Conservation (phyloP, 371 early-diverging fungal species). For the Syncephalastrum sp. region DNA sequence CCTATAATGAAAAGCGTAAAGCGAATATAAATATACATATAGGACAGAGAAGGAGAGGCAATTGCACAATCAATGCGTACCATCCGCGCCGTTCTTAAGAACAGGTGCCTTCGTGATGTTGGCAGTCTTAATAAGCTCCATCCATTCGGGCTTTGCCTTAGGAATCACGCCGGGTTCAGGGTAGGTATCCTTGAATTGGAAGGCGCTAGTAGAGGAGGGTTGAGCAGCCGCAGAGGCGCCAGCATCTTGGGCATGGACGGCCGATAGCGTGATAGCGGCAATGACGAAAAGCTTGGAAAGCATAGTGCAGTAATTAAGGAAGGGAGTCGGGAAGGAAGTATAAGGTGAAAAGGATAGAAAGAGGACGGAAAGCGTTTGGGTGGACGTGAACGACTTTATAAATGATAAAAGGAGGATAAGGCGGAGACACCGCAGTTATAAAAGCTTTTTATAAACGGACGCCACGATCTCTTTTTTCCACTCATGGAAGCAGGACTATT, state of each 20-base stretch:
- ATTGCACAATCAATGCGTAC: background rate
- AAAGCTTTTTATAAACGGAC: constrained; percentile 6
- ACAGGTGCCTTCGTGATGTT: constrained; percentile 40
- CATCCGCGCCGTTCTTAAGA: constrained; percentile 19
- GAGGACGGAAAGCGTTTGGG: background rate
- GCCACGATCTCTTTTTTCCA: background rate
- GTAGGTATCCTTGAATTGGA: constrained; percentile 23
- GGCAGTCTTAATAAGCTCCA: constrained; percentile 31
- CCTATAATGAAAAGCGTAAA: constrained; percentile 14
- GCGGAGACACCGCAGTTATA: constrained; percentile 4
- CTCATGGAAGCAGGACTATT: no score
- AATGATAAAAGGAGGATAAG: constrained; percentile 4
- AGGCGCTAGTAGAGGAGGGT: constrained; percentile 12
- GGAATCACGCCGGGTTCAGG: constrained; percentile 28
- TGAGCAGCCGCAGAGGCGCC: constrained; percentile 14
- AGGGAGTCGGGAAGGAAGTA: constrained; percentile 4
- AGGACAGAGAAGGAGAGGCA: background rate
- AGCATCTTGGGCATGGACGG: constrained; percentile 7
- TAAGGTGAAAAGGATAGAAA: constrained; percentile 6
- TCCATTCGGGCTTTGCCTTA: constrained; percentile 41
- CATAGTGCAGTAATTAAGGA: constrained; percentile 6
- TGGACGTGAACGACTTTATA: background rate
- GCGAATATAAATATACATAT: background rate
- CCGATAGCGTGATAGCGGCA: constrained; percentile 8
- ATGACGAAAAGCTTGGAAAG: constrained; percentile 13